Evolutionary conservation across 2,329 filamentous ascomycete genomes (phyloP), one percentile per base, ranked within the genome.

Genomic region (Dissoconium aciculare): DNA sequence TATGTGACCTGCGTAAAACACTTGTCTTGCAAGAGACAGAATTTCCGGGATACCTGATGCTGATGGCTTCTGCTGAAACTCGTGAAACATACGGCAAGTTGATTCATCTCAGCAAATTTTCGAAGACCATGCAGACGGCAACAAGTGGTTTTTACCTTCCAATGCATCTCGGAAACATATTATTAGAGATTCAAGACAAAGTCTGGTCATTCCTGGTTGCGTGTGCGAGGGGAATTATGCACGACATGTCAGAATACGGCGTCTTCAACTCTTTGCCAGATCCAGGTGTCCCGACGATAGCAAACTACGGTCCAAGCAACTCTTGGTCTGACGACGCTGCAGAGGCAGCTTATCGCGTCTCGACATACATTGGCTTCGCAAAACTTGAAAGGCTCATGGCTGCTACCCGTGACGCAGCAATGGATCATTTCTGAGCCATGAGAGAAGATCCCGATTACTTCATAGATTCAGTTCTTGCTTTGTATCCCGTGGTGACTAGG

Each of bases 371-470:
- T 2, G 25, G 24, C 26, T 36, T 27, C n/a, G 19, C 17, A 5
- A 33, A 28, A 11, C 30, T 38, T 10, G 33, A 33, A 5, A 31
- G 27, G 14, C 28, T 38, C 10, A 17, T 38, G 10, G 27, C 26
- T n/a, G 36, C 36, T 3, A 26, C 15, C 27, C 17, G 30, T 13
- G 33, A 33, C 21, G 33, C 33, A 5, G 28, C 14, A 11, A 26
- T 26, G 6, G 34, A 39, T 19, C 30, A 36, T 11, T 3, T 39
- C 9, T 39, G 36, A 31, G 28, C 31, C 15, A 12, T 39, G 3
- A 24, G 36, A 6, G 36, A 36, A 26, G 34, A 36, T 25, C 31
- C 36, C 5, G 17, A 25, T 5, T 39, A 36, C 23, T 39, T 36
- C 19, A 8, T n/a, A 23, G 19, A 8, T 8, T 8, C 8, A 23